Evolutionary conservation across 2,329 filamentous ascomycete genomes (phyloP).

Genomic region (Penicillium sp.): DNA sequence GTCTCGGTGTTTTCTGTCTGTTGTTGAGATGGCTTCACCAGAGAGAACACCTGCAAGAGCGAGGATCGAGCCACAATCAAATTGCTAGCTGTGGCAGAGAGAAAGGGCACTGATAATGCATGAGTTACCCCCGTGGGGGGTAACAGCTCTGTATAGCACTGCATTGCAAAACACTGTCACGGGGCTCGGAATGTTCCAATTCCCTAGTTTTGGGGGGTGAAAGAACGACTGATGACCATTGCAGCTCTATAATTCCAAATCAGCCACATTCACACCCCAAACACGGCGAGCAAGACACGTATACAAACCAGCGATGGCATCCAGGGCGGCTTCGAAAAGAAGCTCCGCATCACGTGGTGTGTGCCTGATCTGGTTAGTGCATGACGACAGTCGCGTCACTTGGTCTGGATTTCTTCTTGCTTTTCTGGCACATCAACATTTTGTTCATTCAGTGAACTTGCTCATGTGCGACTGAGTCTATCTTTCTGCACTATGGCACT

Average conservation of each 20-base stretch:
- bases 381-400: slow-evolving; percentile 16
- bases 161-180: slow-evolving; percentile 53
- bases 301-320: not conserved
- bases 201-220: not conserved
- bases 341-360: slow-evolving; percentile 9
- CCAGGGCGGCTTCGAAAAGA: slow-evolving; percentile 9
- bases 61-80: slow-evolving; percentile 89
- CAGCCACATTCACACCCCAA: not conserved
- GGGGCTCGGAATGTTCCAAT: slow-evolving; percentile 4
- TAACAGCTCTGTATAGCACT: slow-evolving; percentile 94
- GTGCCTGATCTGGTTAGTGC: slow-evolving; percentile 10
- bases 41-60: slow-evolving; percentile 81
- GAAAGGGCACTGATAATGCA: slow-evolving; percentile 72
- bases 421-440: not conserved
- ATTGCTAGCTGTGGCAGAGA: slow-evolving; percentile 69
- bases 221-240: not conserved
- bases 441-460: not conserved
- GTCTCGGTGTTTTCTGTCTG: slow-evolving; percentile 33
- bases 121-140: slow-evolving; percentile 92
- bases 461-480: too few relatives aligned
- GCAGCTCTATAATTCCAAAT: not conserved
- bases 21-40: slow-evolving; percentile 51
- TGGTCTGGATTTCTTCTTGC: not conserved
- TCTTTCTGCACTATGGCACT: slow-evolving; percentile 53
- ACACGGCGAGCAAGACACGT: not conserved